Percentiles rank a stretch among this genome's conserved stretches.
Conservation (phyloP, 2,329 filamentous ascomycete genomes). For the Salinomyces thailandicus region DNA sequence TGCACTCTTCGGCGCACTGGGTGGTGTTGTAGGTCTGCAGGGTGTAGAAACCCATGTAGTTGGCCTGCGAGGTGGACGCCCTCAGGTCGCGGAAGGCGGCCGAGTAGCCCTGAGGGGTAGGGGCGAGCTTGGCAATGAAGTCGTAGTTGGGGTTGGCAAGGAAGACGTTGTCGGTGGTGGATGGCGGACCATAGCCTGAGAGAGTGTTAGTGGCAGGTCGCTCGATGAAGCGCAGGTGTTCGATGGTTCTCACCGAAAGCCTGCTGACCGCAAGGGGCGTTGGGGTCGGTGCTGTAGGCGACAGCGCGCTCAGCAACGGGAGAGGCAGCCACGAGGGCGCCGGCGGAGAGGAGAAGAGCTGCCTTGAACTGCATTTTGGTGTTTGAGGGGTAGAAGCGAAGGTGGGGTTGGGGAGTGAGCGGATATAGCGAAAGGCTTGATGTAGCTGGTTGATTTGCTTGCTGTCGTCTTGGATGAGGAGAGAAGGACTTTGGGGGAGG, state of each 20-base stretch:
- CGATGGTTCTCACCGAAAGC: background rate
- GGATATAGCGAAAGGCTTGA: no score
- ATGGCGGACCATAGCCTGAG: background rate
- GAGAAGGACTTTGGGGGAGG: no score
- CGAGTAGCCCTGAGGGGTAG: slow-evolving; percentile 21
- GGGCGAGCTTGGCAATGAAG: slow-evolving; percentile 9
- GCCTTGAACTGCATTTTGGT: background rate
- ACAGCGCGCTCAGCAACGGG: background rate
- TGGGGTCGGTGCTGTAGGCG: background rate
- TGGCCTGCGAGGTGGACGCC: slow-evolving; percentile 4
- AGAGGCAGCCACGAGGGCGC: background rate
- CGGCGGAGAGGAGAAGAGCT: background rate
- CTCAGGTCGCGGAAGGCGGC: slow-evolving; percentile 8
- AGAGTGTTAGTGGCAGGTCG: background rate
- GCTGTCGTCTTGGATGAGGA: no score
- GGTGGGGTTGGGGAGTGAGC: no score
- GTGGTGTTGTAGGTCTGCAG: slow-evolving; percentile 13
- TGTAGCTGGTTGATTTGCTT: no score
- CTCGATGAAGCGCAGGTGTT: background rate
- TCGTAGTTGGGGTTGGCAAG: background rate
- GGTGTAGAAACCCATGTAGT: slow-evolving; percentile 10
- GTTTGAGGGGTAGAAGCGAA: no score
- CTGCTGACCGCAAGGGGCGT: background rate
- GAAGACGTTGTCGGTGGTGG: background rate
- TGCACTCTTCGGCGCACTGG: slow-evolving; percentile 12